Conservation (phyloP, 2,329 filamentous ascomycete genomes). For the Dactylellina leptospora region DNA sequence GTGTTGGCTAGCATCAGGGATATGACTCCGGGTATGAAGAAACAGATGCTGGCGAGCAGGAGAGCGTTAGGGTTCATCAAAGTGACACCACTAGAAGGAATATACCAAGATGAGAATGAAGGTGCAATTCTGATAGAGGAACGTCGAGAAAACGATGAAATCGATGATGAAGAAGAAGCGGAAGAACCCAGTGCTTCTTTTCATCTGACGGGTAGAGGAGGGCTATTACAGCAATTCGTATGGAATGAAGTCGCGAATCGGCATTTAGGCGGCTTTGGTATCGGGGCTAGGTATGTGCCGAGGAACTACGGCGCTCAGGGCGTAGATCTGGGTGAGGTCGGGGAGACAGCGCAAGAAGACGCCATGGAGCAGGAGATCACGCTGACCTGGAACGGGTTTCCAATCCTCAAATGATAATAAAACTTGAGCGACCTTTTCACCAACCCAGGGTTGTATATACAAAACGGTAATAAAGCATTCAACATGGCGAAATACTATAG, state of each 20-base stretch:
- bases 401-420: constrained; percentile 10
- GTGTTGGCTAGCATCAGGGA: constrained; percentile 74
- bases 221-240: constrained; percentile 44
- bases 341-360: constrained; percentile 4
- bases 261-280: constrained; percentile 38
- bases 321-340: constrained; percentile 13
- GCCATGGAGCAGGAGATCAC: constrained; percentile 40
- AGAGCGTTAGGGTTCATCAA: constrained; percentile 47
- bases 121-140: not conserved
- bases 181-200: not conserved
- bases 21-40: constrained; percentile 76
- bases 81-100: constrained; percentile 30
- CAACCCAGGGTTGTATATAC: too few relatives aligned
- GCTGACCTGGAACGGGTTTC: constrained; percentile 37
- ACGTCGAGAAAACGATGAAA: not conserved
- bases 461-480: too few relatives aligned
- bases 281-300: constrained; percentile 37
- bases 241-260: constrained; percentile 49
- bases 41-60: constrained; percentile 41
- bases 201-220: constrained; percentile 30
- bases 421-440: too few relatives aligned
- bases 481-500: too few relatives aligned
- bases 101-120: not conserved
- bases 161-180: not conserved
- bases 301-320: constrained; percentile 12